Conservation (phyloP, 352 stramenopile species). For the Globisporangium radiosum region DNA sequence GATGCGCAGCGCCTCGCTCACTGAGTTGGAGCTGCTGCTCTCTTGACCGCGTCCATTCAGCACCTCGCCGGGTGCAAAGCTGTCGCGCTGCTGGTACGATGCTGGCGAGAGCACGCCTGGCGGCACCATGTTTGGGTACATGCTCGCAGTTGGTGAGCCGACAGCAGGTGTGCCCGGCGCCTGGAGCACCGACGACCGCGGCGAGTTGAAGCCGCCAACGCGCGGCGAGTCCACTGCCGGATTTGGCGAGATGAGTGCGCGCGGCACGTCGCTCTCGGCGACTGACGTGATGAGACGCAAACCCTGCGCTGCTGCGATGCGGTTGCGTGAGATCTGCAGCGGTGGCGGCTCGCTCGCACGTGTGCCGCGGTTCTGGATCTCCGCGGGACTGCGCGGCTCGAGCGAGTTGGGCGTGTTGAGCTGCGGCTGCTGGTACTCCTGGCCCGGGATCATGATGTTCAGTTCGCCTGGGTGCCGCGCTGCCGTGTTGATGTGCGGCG, state of each 20-base stretch:
- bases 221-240: conserved; percentile 80
- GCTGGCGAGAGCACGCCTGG: conserved; percentile 58
- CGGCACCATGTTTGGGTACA: conserved; percentile 44
- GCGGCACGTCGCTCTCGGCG: conserved; percentile 70
- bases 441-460: conserved; percentile 39
- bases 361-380: conserved; percentile 74
- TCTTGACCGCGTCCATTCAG: conserved; percentile 26
- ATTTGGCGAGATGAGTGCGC: conserved; percentile 80
- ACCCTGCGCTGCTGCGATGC: conserved; percentile 45
- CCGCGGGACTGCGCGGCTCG: conserved; percentile 64
- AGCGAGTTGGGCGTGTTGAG: conserved; percentile 19
- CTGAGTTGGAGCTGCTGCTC: conserved; percentile 5
- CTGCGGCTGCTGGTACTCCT: conserved; percentile 71
- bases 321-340: conserved; percentile 21
- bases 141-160: conserved; percentile 33
- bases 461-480: conserved; percentile 29
- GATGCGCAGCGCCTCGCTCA: conserved; percentile 66
- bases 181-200: conserved; percentile 66
- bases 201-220: conserved; percentile 67
- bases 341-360: conserved; percentile 22
- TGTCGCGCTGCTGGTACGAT: conserved; percentile 80
- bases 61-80: conserved; percentile 25
- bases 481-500: conserved; percentile 47
- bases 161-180: conserved; percentile 62
- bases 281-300: conserved; percentile 81